Evolutionary conservation across 805 yeast species (phyloP).

Genomic region (Wickerhamiella dianesei): DNA sequence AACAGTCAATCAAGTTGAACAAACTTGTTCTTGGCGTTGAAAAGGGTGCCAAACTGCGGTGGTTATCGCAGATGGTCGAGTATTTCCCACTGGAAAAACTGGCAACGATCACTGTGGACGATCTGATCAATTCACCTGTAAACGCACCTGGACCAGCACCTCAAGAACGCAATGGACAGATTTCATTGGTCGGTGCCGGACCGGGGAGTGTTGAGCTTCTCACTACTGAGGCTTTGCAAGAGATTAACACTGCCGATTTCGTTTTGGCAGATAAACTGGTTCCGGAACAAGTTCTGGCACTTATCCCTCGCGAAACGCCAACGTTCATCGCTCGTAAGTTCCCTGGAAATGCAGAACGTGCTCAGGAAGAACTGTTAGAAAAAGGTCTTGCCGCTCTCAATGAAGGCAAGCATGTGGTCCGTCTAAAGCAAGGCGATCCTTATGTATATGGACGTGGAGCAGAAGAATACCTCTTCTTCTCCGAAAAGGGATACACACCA

Average conservation of each 20-base stretch:
- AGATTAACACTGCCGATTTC: slow-evolving; percentile 69
- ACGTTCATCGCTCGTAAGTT: slow-evolving; percentile 82
- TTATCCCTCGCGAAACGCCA: slow-evolving; percentile 65
- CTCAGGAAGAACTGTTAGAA: slow-evolving; percentile 71
- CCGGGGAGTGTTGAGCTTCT: slow-evolving; percentile 78
- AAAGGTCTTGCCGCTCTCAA: slow-evolving; percentile 53
- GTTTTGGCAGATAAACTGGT: slow-evolving; percentile 84
- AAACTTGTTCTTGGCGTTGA: slow-evolving; percentile 46
- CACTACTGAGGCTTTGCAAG: slow-evolving; percentile 73
- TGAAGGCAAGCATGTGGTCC: slow-evolving; percentile 63
- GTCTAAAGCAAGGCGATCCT: slow-evolving; percentile 94
- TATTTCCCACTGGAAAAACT: slow-evolving; percentile 67
- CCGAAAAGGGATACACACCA: slow-evolving; percentile 54
- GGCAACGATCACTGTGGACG: slow-evolving; percentile 45
- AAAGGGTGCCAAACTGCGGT: slow-evolving; percentile 40
- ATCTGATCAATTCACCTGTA: slow-evolving; percentile 28
- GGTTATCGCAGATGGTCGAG: slow-evolving; percentile 83
- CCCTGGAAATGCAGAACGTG: slow-evolving; percentile 92
- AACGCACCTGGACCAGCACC: neutral
- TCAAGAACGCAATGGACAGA: slow-evolving; percentile 33
- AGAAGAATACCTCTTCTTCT: slow-evolving; percentile 68
- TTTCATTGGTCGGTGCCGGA: slow-evolving; percentile 85
- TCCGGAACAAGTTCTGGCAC: slow-evolving; percentile 70
- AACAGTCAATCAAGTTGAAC: slow-evolving; percentile 47
- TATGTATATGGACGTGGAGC: slow-evolving; percentile 95